Evolutionary conservation across 2,329 filamentous ascomycete genomes (phyloP), one percentile per base, ranked within the genome.

Genomic region (Dichotomopilus funicola): DNA sequence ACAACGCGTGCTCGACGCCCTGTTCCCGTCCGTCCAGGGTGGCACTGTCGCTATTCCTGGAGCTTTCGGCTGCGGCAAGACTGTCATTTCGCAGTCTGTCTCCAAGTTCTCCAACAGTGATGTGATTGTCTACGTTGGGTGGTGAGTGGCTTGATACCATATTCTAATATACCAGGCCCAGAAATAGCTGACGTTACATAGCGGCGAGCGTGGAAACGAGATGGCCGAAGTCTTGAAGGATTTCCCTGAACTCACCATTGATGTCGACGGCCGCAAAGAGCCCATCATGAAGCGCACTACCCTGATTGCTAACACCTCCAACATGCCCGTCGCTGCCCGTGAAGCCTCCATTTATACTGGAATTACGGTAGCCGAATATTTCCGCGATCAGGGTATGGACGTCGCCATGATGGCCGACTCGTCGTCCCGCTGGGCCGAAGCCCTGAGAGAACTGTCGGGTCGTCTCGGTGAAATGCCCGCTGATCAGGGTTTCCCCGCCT

Each of bases 341-440:
- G 94, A 99, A 74, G 94, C 94, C 56, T 99, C 94, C 62, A 99
- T 99, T 71, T 99, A 99, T 76, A 99, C 94, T 3, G 94, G 83
- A 49, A 96, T 96, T 62, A 95, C 90, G 0, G 87, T 96, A 0
- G 89, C 90, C 43, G 94, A 99, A 71, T 99, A 99, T 68, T 97
- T 97, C 79, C 83, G 94, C 63, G 94, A 99, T 69, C 90, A 96
- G 74, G 94, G 94, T 62, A 92, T 97, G 74, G 82, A 96, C 71
- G 94, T 99, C 41, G 92, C 94, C 66, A 99, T 99, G 94, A 99
- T 99, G 94, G 94, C 94, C 61, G 94, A 99, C 75, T 97, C 94
- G 12, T 88, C 92, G 51, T 99, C 94, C 53, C 91, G 94, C 63
- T 99, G 94, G 94, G 94, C 94, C 61, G 94, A 99, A 78, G 94